Conservation (phyloP, 2,329 filamentous ascomycete species). For the Paraconiothyrium brasiliense region DNA sequence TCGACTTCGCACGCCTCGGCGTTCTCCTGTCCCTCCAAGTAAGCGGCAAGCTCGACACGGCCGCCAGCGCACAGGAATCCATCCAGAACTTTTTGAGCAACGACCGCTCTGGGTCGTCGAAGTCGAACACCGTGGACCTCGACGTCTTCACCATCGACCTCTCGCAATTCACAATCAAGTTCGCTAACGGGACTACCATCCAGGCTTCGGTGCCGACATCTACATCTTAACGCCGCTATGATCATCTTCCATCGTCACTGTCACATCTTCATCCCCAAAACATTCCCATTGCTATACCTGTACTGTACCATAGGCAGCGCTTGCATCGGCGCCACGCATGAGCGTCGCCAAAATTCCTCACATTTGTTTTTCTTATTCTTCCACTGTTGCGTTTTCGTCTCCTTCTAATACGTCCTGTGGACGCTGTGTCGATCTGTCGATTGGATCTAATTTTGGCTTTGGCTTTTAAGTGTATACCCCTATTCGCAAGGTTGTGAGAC, state of each 20-base stretch:
- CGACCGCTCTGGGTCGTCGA: slow-evolving; percentile 40
- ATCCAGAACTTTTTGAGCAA: slow-evolving; percentile 50
- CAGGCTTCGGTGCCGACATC: slow-evolving; percentile 23
- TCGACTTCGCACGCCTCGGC: slow-evolving; percentile 58
- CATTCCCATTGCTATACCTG: not conserved
- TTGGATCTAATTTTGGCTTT: slow-evolving; percentile 38
- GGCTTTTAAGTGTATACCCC: slow-evolving; percentile 27
- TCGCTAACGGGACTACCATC: slow-evolving; percentile 46
- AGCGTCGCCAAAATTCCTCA: slow-evolving; percentile 13
- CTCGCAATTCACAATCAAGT: slow-evolving; percentile 40
- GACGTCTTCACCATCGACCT: slow-evolving; percentile 45
- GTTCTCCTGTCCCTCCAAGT: slow-evolving; percentile 58
- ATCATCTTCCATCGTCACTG: too few relatives aligned
- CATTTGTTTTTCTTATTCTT: not conserved
- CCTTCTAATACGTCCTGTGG: slow-evolving; percentile 36
- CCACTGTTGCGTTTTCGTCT: slow-evolving; percentile 5
- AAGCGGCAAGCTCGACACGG: slow-evolving; percentile 49
- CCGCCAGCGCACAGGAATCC: slow-evolving; percentile 55
- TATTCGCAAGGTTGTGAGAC: not conserved
- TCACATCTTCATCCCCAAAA: not conserved
- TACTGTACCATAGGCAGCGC: slow-evolving; percentile 23
- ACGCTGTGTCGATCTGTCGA: slow-evolving; percentile 29
- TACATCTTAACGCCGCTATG: not conserved
- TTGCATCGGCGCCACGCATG: slow-evolving; percentile 12
- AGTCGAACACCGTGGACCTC: slow-evolving; percentile 36